phyloP scores from a whole-genome alignment of 208 protist species.

The Trypanosomatidae sp. region DNA sequence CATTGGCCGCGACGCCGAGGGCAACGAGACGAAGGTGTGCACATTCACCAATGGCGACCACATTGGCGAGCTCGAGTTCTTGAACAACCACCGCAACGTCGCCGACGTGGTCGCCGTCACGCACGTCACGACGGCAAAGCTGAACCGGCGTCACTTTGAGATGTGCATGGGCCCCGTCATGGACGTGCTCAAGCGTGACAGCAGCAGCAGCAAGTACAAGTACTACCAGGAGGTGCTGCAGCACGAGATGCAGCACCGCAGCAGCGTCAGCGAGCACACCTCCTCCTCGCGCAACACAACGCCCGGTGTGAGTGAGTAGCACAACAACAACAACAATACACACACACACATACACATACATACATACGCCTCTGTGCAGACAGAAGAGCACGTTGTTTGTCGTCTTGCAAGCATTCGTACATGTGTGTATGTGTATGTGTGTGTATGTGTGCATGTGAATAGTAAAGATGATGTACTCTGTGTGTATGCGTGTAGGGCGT shows the following conservation, averaged over 20 bases:
- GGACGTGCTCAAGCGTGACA: conserved; percentile 77
- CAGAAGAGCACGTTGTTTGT: too few species aligned
- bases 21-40: conserved; percentile 61
- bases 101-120: conserved; percentile 71
- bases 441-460: too few species aligned
- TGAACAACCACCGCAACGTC: conserved; percentile 81
- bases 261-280: conserved; percentile 1
- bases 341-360: too few species aligned
- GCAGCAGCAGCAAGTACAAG: conserved; percentile 65
- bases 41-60: conserved; percentile 75
- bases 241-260: conserved; percentile 11
- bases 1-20: conserved; percentile 61
- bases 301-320: too few species aligned
- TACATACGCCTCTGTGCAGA: too few species aligned
- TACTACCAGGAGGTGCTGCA: conserved; percentile 86
- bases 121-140: conserved; percentile 70
- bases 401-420: too few species aligned
- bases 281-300: too few species aligned
- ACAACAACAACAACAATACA: too few species aligned
- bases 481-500: too few species aligned
- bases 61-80: conserved; percentile 84
- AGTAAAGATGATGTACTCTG: too few species aligned
- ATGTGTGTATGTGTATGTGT: too few species aligned
- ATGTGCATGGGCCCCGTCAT: conserved; percentile 88
- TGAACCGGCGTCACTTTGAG: conserved; percentile 87